Evolutionary conservation across 495 filamentous ascomycete species (phyloP).

Genomic region (Daldinia bambusicola): DNA sequence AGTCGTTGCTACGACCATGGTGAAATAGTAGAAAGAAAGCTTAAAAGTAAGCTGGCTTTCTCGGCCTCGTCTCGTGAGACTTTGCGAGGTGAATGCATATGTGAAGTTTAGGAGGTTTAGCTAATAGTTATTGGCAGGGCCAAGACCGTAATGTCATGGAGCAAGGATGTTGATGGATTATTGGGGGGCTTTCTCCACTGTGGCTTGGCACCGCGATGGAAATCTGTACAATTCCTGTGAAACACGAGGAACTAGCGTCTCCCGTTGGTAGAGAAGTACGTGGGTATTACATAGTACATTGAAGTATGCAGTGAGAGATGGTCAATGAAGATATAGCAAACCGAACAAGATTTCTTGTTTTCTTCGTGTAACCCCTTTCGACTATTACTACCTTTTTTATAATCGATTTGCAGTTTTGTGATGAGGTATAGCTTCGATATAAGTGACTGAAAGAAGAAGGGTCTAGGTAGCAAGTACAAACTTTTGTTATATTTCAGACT

Average conservation of each 20-base stretch:
- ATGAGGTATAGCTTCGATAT: neutral
- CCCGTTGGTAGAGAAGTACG: conserved; percentile 16
- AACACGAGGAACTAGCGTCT: conserved; percentile 22
- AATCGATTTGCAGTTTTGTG: neutral
- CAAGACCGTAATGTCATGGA: conserved; percentile 32
- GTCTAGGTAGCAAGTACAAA: neutral
- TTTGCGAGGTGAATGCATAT: conserved; percentile 32
- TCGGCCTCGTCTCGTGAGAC: conserved; percentile 32
- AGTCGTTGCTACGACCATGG: conserved; percentile 29
- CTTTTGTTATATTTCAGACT: neutral
- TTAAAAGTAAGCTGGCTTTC: conserved; percentile 32
- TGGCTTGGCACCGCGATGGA: conserved; percentile 36
- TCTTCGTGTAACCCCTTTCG: neutral
- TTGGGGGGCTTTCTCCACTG: conserved; percentile 16
- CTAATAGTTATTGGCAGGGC: conserved; percentile 15
- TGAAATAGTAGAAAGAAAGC: conserved; percentile 26
- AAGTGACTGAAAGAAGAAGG: neutral
- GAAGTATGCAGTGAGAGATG: neutral
- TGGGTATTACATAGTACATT: neutral
- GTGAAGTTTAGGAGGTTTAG: conserved; percentile 31
- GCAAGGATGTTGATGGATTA: conserved; percentile 32
- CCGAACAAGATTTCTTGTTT: neutral
- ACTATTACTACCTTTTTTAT: neutral
- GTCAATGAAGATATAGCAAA: neutral
- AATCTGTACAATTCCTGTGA: conserved; percentile 19